phyloP scores from a whole-genome alignment of 805 yeast genomes.

The Metschnikowia hibisci region DNA sequence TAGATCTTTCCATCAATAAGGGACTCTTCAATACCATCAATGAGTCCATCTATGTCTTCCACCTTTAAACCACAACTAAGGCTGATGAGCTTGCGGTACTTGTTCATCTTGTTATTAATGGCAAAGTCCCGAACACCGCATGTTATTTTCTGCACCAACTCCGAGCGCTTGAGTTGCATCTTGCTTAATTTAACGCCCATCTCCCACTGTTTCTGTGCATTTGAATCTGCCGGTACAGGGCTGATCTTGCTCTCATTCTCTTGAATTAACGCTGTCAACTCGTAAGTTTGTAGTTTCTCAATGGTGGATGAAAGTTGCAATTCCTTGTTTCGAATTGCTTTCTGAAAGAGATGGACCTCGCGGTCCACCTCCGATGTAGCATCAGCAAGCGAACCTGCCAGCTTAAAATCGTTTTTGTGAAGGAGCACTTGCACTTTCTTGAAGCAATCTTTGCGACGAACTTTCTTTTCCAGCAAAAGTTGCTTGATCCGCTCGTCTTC shows the following conservation, averaged over 20 bases:
- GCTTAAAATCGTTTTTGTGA: slow-evolving; percentile 28
- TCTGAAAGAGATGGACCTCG: slow-evolving; percentile 13
- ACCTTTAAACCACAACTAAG: slow-evolving; percentile 71
- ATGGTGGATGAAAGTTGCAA: slow-evolving; percentile 10
- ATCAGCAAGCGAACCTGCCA: slow-evolving; percentile 23
- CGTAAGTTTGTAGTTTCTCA: slow-evolving; percentile 35
- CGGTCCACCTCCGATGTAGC: slow-evolving; percentile 22
- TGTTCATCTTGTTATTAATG: slow-evolving; percentile 56
- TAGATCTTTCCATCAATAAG: slow-evolving; percentile 12
- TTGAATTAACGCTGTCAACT: slow-evolving; percentile 42
- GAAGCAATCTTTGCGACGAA: slow-evolving; percentile 33
- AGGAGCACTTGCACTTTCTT: slow-evolving; percentile 25
- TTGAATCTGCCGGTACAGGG: background rate
- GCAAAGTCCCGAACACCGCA: slow-evolving; percentile 40
- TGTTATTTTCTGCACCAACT: slow-evolving; percentile 46
- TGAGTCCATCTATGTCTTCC: slow-evolving; percentile 74
- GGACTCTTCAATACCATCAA: slow-evolving; percentile 61
- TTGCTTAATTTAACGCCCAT: slow-evolving; percentile 36
- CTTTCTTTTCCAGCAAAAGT: slow-evolving; percentile 51
- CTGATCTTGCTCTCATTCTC: slow-evolving; percentile 23
- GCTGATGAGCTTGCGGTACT: slow-evolving; percentile 75
- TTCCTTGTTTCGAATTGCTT: slow-evolving; percentile 11
- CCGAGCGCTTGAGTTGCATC: slow-evolving; percentile 49
- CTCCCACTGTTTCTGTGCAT: slow-evolving; percentile 6
- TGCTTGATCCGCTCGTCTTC: slow-evolving; percentile 21